phyloP scores from a whole-genome alignment of 345 rosid genomes.

The Heritiera littoralis region DNA sequence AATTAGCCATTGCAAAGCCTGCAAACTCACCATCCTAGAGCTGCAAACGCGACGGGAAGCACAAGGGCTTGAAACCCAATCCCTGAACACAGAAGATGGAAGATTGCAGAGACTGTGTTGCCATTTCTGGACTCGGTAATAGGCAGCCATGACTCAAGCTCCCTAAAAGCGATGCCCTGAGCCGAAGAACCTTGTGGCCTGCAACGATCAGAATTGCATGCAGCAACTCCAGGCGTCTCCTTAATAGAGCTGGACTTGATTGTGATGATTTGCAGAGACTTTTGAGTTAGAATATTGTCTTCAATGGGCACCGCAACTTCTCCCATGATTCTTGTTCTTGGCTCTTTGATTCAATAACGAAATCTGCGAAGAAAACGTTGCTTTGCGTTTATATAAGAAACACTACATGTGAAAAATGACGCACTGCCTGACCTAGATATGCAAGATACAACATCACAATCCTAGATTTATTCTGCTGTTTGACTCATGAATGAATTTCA shows the following conservation, averaged over 20 bases:
- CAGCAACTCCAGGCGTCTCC: not conserved
- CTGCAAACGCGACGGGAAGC: conserved; percentile 46
- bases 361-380: not conserved
- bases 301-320: conserved; percentile 7
- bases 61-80: conserved; percentile 45
- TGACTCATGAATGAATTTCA: not conserved
- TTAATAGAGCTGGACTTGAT: not conserved
- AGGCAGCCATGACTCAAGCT: conserved; percentile 48
- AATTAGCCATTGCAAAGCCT: not conserved
- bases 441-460: not conserved
- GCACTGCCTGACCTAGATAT: not conserved
- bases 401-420: not conserved
- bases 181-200: not conserved
- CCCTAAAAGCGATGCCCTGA: not conserved
- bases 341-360: not conserved
- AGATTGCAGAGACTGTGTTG: conserved; percentile 11
- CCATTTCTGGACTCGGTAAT: conserved; percentile 55
- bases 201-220: not conserved
- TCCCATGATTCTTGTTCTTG: not conserved
- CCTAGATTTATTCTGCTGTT: too few species aligned
- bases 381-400: not conserved
- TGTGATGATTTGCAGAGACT: not conserved
- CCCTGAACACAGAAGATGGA: conserved; percentile 46
- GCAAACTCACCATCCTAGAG: conserved; percentile 47
- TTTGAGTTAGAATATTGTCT: not conserved